Base-by-base conservation (phyloP, 2,329 filamentous ascomycete genomes). In the Hawksworthiomyces lignivorus region DNA sequence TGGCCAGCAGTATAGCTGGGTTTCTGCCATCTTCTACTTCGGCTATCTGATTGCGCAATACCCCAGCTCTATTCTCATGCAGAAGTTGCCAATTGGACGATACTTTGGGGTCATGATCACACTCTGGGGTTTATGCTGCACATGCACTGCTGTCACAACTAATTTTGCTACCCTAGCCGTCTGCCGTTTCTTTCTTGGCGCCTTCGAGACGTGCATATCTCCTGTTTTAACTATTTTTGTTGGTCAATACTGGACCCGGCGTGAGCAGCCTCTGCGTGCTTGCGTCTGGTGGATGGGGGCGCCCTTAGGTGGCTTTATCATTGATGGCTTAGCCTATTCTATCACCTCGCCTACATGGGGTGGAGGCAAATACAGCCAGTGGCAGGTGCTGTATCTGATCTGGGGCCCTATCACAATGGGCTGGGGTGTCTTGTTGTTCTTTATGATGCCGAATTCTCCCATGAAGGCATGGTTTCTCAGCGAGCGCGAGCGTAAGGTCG, bases 101-200 rank as follows among this genome's bases (percentile, higher is more conserved):
- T 54, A 64, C 27, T 60, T 67, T 44, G 63, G 63, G 5, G 45
- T 49, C 3, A 64, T 66, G 56, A 73, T 70, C 39, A 62, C 72
- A 14, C 24, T 37, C 15, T 43, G 40, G 40, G 40, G 40, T 2
- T 14, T 37, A 6, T 32, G 28, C 17, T 43, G 28, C 5, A 33
- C 40, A 2, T n/a, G 31, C 8, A 43, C 40, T 3, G 27, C 28
- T 6, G 17, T 19, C 21, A 43, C 40, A 2, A 43, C 20, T 19
- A 41, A 20, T 28, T 46, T 46, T 21, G 40, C 36, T 36, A 40
- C 36, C 3, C 40, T 46, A 18, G 40, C 40, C 24, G 30, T 31
- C 27, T 17, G 27, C 20, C 46, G 46, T 34, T 48, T 48, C 30
- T 46, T 48, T 17, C 29, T 48, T 26, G 46, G 46, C 33, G 28